Percentiles rank a stretch among this genome's conserved stretches.
These are phyloP conservation scores for Pittosporum tobira DNA, from an alignment of 129 eudicot species.

Conservation along the genomic window DNA sequence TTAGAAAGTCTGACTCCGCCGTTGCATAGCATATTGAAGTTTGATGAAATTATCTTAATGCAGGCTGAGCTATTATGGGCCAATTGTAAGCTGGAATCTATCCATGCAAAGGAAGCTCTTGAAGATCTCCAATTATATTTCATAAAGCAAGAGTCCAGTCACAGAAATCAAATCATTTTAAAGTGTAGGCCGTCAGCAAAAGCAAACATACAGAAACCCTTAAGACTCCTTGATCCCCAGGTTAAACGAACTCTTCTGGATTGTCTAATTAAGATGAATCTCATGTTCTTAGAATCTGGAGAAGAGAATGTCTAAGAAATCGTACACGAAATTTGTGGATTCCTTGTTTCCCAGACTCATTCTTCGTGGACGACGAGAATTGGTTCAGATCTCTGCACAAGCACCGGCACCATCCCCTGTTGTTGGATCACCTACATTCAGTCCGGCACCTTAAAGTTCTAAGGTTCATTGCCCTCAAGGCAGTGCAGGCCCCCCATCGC, in stretches of 20 bases:
- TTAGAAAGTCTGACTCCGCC: too few relatives aligned
- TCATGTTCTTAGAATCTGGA: conserved; percentile 31
- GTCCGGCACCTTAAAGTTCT: conserved; percentile 22
- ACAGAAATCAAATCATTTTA: conserved; percentile 8
- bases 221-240: conserved; percentile 31
- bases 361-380: conserved; percentile 32
- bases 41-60: conserved; percentile 26
- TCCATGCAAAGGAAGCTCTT: conserved; percentile 37
- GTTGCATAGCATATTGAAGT: conserved; percentile 4
- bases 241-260: conserved; percentile 42
- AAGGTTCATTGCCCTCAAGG: conserved; percentile 11
- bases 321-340: conserved; percentile 38
- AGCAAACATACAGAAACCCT: conserved; percentile 16
- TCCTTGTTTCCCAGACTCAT: conserved; percentile 14
- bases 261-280: conserved; percentile 42
- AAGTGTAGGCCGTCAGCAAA: conserved; percentile 11
- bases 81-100: conserved; percentile 56
- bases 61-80: conserved; percentile 61
- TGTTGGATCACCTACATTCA: conserved; percentile 8
- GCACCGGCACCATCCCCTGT: conserved; percentile 36
- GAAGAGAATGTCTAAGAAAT: conserved; percentile 33
- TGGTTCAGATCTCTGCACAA: conserved; percentile 29
- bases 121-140: conserved; percentile 32
- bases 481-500: conserved; percentile 22
- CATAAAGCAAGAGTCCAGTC: conserved; percentile 9